A percentile compares a stretch with the other conserved stretches of the same genome.
phyloP scores from a whole-genome alignment of 257 asterid species.

The Solanum bulbocastanum region DNA sequence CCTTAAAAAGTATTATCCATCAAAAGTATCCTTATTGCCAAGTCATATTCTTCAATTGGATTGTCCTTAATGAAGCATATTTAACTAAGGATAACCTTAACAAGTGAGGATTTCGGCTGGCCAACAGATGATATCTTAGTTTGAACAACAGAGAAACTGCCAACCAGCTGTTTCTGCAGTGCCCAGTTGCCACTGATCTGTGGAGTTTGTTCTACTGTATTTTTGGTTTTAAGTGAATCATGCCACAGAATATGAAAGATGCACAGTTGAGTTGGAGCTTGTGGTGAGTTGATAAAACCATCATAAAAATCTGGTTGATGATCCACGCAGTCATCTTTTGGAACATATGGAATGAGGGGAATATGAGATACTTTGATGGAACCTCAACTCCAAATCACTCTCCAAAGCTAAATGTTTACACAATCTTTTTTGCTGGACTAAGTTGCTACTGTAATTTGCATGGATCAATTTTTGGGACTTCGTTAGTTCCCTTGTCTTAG shows the following conservation, averaged over 20 bases:
- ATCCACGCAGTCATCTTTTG: not conserved
- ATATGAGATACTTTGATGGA: not conserved
- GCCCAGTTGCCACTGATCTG: not conserved
- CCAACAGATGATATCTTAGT: not conserved
- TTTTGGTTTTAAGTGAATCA: not conserved
- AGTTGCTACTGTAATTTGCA: not conserved
- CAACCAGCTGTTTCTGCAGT: not conserved
- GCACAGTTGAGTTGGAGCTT: not conserved
- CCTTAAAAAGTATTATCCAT: not conserved
- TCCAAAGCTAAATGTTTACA: not conserved
- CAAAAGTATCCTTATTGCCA: not conserved
- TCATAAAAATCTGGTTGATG: not conserved
- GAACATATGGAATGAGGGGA: not conserved
- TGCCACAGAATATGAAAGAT: not conserved
- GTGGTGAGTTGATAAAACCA: not conserved
- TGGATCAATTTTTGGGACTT: not conserved
- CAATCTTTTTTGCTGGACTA: not conserved
- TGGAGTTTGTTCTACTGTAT: not conserved
- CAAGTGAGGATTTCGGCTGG: not conserved
- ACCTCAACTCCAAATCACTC: not conserved
- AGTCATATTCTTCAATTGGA: not conserved
- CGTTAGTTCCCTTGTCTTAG: not conserved
- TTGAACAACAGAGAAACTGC: not conserved
- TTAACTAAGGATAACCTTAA: not conserved
- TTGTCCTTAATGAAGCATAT: not conserved